These are phyloP conservation scores for Stevia rebaudiana DNA, from an alignment of 140 eudicot species.

Conservation along the genomic window DNA sequence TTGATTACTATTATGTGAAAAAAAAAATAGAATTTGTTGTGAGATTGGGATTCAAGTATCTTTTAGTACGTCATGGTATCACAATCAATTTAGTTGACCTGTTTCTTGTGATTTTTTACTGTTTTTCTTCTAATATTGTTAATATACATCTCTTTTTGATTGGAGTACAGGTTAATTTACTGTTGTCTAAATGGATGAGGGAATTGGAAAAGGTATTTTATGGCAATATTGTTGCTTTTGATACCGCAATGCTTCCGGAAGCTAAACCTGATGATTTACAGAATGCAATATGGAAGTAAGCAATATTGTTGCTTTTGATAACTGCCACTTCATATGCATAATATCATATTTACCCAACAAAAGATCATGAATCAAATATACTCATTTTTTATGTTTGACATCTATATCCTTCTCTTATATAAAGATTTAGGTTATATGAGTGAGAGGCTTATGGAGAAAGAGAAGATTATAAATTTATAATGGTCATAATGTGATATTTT, in stretches of 20 bases:
- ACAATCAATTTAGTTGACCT: not conserved
- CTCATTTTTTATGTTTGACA: not conserved
- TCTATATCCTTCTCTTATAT: not conserved
- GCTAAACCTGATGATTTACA: slow-evolving; percentile 78
- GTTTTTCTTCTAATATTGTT: not conserved
- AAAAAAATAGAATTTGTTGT: too few species aligned
- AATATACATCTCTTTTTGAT: not conserved
- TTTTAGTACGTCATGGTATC: not conserved
- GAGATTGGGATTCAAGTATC: not conserved
- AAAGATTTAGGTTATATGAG: not conserved
- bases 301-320: not conserved
- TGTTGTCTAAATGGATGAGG: slow-evolving; percentile 83
- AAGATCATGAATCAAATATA: not conserved
- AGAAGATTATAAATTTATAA: not conserved
- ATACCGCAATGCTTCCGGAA: slow-evolving; percentile 77
- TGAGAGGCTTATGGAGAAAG: not conserved
- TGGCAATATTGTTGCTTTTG: slow-evolving; percentile 92
- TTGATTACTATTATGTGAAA: too few species aligned
- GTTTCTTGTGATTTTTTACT: not conserved
- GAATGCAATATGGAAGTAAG: slow-evolving; percentile 78
- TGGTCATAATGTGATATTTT: not conserved
- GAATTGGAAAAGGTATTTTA: slow-evolving; percentile 86
- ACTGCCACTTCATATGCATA: not conserved
- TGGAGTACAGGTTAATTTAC: slow-evolving; percentile 65
- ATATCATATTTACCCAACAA: too few species aligned